Conservation (phyloP, 345 rosid genomes). For the Eucalyptus microcorys region DNA sequence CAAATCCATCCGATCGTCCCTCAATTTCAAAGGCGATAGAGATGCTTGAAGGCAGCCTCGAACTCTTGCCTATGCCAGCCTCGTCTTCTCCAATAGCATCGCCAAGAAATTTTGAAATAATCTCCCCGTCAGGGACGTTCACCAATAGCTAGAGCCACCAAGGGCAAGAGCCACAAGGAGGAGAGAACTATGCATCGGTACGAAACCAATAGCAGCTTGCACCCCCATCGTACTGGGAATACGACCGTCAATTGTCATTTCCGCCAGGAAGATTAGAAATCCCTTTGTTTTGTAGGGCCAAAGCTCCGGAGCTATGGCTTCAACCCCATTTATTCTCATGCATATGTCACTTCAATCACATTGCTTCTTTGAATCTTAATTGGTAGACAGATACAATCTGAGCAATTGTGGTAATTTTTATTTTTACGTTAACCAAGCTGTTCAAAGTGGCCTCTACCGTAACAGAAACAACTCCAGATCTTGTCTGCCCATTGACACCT, state of each 20-base stretch:
- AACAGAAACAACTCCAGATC: neutral
- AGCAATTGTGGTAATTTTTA: neutral
- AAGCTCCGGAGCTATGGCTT: neutral
- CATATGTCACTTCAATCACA: neutral
- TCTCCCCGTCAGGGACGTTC: neutral
- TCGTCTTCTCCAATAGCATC: neutral
- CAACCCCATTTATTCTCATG: neutral
- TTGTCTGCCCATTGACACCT: neutral
- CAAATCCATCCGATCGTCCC: neutral
- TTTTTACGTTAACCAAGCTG: neutral
- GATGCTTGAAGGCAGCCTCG: conserved; percentile 1
- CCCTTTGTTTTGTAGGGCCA: neutral
- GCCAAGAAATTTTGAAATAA: neutral
- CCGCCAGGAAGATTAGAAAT: neutral
- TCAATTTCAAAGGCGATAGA: neutral
- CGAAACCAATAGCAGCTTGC: neutral
- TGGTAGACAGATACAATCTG: neutral
- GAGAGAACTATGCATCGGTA: neutral
- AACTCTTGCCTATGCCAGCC: neutral
- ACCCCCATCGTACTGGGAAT: neutral
- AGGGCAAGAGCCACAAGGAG: neutral
- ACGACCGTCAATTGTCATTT: neutral
- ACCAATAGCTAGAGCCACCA: neutral
- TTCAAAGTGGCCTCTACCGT: neutral
- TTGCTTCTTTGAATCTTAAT: neutral